These are phyloP conservation scores for Penicillium sp. DNA, from an alignment of 2,329 filamentous ascomycete genomes.

Conservation along the genomic window DNA sequence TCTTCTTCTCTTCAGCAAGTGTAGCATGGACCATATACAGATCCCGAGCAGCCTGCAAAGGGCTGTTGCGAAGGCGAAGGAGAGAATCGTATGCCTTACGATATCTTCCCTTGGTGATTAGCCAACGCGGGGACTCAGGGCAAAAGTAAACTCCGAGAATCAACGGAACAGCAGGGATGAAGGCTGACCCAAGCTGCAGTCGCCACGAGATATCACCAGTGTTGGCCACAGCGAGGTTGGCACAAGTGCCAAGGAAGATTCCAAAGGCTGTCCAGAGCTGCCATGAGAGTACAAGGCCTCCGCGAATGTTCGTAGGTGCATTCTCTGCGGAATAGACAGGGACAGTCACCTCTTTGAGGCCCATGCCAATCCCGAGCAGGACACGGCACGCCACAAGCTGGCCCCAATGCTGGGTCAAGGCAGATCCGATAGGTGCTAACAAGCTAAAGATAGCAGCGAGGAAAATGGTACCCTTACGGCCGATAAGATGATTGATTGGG, in stretches of 20 bases:
- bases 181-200: constrained; percentile 50
- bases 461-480: constrained; percentile 22
- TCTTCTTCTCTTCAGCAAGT: constrained; percentile 33
- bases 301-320: constrained; percentile 55
- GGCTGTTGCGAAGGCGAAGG: constrained; percentile 35
- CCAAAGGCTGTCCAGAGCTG: constrained; percentile 52
- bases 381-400: constrained; percentile 20
- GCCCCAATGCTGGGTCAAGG: constrained; percentile 19
- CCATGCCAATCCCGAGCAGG: constrained; percentile 41
- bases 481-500: constrained; percentile 20
- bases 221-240: constrained; percentile 44
- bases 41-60: constrained; percentile 39
- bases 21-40: constrained; percentile 31
- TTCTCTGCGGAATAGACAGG: constrained; percentile 59
- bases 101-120: constrained; percentile 35
- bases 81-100: constrained; percentile 36
- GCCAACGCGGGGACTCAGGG: constrained; percentile 45
- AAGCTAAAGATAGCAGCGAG: constrained; percentile 21
- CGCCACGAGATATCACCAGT: constrained; percentile 47
- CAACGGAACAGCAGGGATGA: constrained; percentile 50
- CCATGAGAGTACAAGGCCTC: constrained; percentile 58
- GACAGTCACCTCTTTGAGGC: constrained; percentile 46
- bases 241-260: constrained; percentile 44
- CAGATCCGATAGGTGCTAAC: constrained; percentile 19
- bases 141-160: constrained; percentile 49